Base-by-base conservation (phyloP, 2,329 filamentous ascomycete species). In the Nakataea oryzae region DNA sequence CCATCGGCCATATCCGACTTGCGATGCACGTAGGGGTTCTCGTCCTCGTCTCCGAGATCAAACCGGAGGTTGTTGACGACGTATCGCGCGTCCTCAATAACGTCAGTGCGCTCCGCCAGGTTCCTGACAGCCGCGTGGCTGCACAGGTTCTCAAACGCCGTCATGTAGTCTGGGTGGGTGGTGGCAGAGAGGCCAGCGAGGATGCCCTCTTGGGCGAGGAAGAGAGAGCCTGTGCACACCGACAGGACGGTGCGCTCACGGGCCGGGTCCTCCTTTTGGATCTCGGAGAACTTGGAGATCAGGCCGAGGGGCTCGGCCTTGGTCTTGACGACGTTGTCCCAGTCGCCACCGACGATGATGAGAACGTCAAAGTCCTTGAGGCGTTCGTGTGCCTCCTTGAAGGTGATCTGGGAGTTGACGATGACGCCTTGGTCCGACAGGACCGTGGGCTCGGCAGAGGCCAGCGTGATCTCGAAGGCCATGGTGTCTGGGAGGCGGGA, bases 1-100 rank as follows among this genome's bases (percentile, higher is more conserved):
- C 81, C 85, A 67, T 89, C 87, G 63, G 85, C 84, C 81, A 88
- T 90, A 67, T 89, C 87, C 63, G 85, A 84, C 81, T 88, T 90
- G 78, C 84, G 86, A 69, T 89, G 83, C 73, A 95, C 87, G 76
- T 93, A 93, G 34, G 89, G 89, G 75, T 91, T 93, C 74, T 92
- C 87, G 65, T 93, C 89, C 70, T 89, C 85, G 70, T 93, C 86
- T 64, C 88, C 88, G 67, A 95, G 79, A 69, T 95, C 90, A 74
- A 93, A 96, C 68, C 91, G 88, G 64, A 92, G 86, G 76, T 96
- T 95, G 81, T 96, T 96, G 73, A 96, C 91, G 26, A 96, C 90
- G 72, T 95, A 96, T 70, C 90, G 84, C 70, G 82, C 81, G 66
- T 90, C 87, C 71, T 95, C 90, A 70, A 93, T 83, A 66, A 95